A percentile compares a stretch with the other conserved stretches of the same genome.
Conservation (phyloP, 352 stramenopile species). For the Discostella stelligera region DNA sequence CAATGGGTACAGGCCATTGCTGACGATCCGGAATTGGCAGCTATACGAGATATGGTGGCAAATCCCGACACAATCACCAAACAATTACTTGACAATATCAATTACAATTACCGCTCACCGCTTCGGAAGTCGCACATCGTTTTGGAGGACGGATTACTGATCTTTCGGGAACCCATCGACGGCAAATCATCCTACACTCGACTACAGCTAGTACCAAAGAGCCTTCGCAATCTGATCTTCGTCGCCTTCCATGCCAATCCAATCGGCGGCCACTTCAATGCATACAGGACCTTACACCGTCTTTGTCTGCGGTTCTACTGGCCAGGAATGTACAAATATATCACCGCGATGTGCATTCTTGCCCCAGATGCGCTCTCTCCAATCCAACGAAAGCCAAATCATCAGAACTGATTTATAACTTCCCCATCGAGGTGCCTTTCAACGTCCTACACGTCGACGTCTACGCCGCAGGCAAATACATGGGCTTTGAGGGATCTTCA, state of each 20-base stretch:
- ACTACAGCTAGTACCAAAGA: not conserved
- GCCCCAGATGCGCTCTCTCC: not conserved
- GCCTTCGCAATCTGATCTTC: not conserved
- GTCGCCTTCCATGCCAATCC: too few species aligned
- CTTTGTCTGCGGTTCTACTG: constrained; percentile 2
- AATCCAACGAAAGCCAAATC: not conserved
- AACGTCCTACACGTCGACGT: constrained; percentile 4
- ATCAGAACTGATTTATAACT: not conserved
- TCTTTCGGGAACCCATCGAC: not conserved
- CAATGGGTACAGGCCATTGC: too few species aligned
- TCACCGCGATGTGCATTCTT: not conserved
- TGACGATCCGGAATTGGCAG: too few species aligned
- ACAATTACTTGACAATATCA: not conserved
- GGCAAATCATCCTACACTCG: not conserved
- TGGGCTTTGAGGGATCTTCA: not conserved
- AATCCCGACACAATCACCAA: not conserved
- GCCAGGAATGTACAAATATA: not conserved
- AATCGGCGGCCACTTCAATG: not conserved
- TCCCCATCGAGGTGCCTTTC: constrained; percentile 4
- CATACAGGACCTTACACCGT: not conserved
- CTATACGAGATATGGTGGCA: too few species aligned
- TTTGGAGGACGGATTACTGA: not conserved
- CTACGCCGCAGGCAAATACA: not conserved
- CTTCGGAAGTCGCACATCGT: not conserved
- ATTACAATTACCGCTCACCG: not conserved